A percentile compares a stretch with the other conserved stretches of the same genome.
phyloP scores from a whole-genome alignment of 345 rosid genomes.

The Moricandia moricandioides region DNA sequence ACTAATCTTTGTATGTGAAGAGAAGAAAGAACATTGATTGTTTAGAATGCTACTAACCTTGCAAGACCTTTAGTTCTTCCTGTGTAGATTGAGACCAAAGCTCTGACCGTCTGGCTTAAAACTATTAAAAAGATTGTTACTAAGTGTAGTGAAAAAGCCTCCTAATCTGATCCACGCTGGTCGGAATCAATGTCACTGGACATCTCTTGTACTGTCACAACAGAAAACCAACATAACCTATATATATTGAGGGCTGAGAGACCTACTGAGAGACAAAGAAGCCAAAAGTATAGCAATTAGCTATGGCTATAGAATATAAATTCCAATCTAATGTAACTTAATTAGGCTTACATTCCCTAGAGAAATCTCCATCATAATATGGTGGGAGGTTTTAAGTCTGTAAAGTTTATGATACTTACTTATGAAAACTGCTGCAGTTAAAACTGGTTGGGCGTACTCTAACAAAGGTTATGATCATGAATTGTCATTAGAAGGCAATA shows the following conservation, averaged over 20 bases:
- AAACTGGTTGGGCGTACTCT: slow-evolving; percentile 95
- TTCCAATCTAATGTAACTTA: not conserved
- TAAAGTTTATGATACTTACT: slow-evolving; percentile 45
- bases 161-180: slow-evolving; percentile 76
- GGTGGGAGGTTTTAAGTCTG: not conserved
- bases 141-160: slow-evolving; percentile 92
- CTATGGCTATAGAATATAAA: not conserved
- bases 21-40: not conserved
- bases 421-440: slow-evolving; percentile 94
- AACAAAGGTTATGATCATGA: no score
- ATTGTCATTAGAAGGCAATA: no score
- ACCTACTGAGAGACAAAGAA: not conserved
- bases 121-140: not conserved
- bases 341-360: not conserved
- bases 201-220: slow-evolving; percentile 78
- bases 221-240: slow-evolving; percentile 10
- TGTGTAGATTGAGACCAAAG: not conserved
- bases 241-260: not conserved
- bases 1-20: not conserved
- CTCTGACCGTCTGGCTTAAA: not conserved
- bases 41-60: slow-evolving; percentile 58
- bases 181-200: slow-evolving; percentile 81
- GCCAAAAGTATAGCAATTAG: not conserved
- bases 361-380: not conserved
- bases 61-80: not conserved